phyloP scores from a whole-genome alignment of 345 rosid species.

The Aquilaria malaccensis region DNA sequence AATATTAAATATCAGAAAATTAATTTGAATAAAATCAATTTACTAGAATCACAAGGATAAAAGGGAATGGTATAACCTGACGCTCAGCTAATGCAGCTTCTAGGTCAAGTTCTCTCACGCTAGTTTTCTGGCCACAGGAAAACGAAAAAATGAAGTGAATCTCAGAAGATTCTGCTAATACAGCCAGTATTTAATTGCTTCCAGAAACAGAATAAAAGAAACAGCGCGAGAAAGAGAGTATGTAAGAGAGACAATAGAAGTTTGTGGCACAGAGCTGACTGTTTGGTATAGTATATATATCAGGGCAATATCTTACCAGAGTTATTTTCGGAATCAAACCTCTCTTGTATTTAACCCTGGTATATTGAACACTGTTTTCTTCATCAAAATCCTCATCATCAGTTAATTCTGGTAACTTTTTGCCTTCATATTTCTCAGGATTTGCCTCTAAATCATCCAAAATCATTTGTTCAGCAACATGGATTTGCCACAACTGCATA shows the following conservation, averaged over 20 bases:
- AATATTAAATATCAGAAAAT: too few species aligned
- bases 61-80: constrained; percentile 37
- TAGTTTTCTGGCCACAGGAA: constrained; percentile 54
- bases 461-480: constrained; percentile 91
- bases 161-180: background rate
- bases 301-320: constrained; percentile 40
- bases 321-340: constrained; percentile 50
- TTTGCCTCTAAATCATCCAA: constrained; percentile 77
- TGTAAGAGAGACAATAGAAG: too few species aligned
- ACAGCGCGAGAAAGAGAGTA: too few species aligned
- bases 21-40: background rate
- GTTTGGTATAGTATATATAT: too few species aligned
- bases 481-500: constrained; percentile 88
- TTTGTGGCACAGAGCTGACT: too few species aligned
- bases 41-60: constrained; percentile 3
- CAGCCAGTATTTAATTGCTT: background rate
- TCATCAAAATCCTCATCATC: constrained; percentile 75
- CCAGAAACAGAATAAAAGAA: too few species aligned
- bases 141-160: constrained; percentile 16
- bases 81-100: constrained; percentile 90
- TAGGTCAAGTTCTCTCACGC: constrained; percentile 88
- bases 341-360: constrained; percentile 58
- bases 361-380: constrained; percentile 46
- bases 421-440: constrained; percentile 78
- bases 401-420: constrained; percentile 70